Conservation (phyloP, 176 grass and related monocot species). For the Chrysopogon serrulatus region DNA sequence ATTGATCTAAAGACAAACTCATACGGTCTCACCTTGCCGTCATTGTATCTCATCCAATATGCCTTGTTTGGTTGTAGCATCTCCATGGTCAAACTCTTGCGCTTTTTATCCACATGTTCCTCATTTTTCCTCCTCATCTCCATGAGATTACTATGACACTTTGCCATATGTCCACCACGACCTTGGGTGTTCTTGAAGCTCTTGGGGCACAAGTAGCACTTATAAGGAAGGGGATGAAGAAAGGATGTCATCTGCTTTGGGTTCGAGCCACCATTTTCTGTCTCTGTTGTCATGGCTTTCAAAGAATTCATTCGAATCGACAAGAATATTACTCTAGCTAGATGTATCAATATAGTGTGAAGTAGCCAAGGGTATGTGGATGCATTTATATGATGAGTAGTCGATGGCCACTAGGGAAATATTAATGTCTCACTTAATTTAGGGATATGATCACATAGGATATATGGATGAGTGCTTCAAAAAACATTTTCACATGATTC, state of each 20-base stretch:
- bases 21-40: neutral
- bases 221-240: neutral
- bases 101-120: too few species aligned
- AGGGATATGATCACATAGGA: neutral
- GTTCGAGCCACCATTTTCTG: neutral
- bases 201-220: neutral
- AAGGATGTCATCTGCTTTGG: neutral
- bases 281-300: neutral
- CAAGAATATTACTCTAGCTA: neutral
- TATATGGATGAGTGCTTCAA: slow-evolving; percentile 2
- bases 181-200: slow-evolving; percentile 15
- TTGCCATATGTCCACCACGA: slow-evolving; percentile 7
- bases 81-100: neutral
- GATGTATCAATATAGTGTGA: neutral
- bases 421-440: neutral
- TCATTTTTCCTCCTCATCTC: too few species aligned
- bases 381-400: neutral
- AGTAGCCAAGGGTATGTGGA: neutral
- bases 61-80: neutral
- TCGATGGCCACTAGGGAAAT: neutral
- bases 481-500: neutral
- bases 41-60: neutral
- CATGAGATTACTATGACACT: neutral
- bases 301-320: neutral
- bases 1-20: neutral